Evolutionary conservation across 768 basidiomycete genomes (phyloP).

Genomic region (Lentinula guzmanii): DNA sequence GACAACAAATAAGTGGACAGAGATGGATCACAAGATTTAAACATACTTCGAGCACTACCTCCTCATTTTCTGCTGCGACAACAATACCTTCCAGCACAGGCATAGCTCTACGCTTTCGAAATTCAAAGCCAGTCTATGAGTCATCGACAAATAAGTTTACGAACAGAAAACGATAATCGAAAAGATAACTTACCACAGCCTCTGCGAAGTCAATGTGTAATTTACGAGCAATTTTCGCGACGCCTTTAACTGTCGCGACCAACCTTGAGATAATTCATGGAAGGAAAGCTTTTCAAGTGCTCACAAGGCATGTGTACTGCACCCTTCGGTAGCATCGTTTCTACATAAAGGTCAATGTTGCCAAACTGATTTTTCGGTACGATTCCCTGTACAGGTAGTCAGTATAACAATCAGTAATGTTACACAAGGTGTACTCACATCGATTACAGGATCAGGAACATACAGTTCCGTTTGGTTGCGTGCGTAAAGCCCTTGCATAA

Average conservation of each 20-base stretch:
- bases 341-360: constrained; percentile 93
- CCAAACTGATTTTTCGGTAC: constrained; percentile 96
- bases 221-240: constrained; percentile 82
- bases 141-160: background rate
- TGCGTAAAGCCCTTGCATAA: constrained; percentile 86
- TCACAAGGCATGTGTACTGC: constrained; percentile 87
- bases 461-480: constrained; percentile 81
- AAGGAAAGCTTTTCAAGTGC: constrained; percentile 24
- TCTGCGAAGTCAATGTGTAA: constrained; percentile 90
- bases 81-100: constrained; percentile 87
- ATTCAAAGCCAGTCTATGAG: constrained; percentile 88
- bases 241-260: constrained; percentile 61
- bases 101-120: constrained; percentile 84
- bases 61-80: constrained; percentile 75
- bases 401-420: background rate
- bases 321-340: constrained; percentile 89
- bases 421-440: constrained; percentile 48
- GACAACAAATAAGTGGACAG: background rate
- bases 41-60: constrained; percentile 65
- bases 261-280: background rate
- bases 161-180: background rate
- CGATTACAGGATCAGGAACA: constrained; percentile 69
- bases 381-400: constrained; percentile 54
- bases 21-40: constrained; percentile 5
- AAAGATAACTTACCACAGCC: constrained; percentile 70